phyloP scores from a whole-genome alignment of 768 basidiomycete genomes.

The Lactarius sp. region DNA sequence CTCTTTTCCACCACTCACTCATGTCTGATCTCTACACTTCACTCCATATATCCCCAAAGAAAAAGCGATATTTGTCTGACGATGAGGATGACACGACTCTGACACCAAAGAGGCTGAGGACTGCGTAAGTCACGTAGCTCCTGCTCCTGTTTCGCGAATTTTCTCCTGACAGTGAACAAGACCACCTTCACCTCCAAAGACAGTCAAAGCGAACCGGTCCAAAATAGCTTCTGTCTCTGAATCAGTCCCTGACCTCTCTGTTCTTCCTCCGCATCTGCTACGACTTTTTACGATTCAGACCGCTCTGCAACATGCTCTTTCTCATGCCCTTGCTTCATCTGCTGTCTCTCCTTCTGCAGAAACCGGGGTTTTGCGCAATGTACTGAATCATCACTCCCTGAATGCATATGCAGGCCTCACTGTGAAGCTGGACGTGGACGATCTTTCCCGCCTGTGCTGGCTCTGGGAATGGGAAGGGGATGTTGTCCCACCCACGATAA shows the following conservation, averaged over 20 bases:
- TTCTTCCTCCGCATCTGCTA: slow-evolving; percentile 53
- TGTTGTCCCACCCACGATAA: slow-evolving; percentile 32
- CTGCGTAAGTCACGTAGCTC: slow-evolving; percentile 38
- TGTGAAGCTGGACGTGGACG: slow-evolving; percentile 59
- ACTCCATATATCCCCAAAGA: slow-evolving; percentile 61
- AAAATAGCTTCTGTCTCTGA: slow-evolving; percentile 13
- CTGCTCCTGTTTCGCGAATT: slow-evolving; percentile 4
- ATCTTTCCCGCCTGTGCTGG: slow-evolving; percentile 77
- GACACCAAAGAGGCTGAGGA: slow-evolving; percentile 68
- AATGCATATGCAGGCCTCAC: slow-evolving; percentile 62
- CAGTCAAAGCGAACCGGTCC: slow-evolving; percentile 35
- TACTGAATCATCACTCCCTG: slow-evolving; percentile 71
- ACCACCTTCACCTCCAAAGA: slow-evolving; percentile 55
- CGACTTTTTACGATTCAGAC: slow-evolving; percentile 62
- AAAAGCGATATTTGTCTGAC: slow-evolving; percentile 54
- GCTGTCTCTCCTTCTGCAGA: slow-evolving; percentile 73
- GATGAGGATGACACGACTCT: slow-evolving; percentile 48
- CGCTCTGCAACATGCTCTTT: slow-evolving; percentile 74
- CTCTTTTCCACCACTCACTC: background rate
- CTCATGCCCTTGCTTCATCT: slow-evolving; percentile 79
- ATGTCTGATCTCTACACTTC: slow-evolving; percentile 62
- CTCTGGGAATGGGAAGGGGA: slow-evolving; percentile 82
- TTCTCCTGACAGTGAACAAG: slow-evolving; percentile 32
- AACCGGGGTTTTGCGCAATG: slow-evolving; percentile 69
- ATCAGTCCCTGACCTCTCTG: slow-evolving; percentile 25